A percentile compares a stretch with the other conserved stretches of the same genome.
Evolutionary conservation across 1,284 basidiomycete genomes (phyloP).

Genomic region (Inonotus obliquus): DNA sequence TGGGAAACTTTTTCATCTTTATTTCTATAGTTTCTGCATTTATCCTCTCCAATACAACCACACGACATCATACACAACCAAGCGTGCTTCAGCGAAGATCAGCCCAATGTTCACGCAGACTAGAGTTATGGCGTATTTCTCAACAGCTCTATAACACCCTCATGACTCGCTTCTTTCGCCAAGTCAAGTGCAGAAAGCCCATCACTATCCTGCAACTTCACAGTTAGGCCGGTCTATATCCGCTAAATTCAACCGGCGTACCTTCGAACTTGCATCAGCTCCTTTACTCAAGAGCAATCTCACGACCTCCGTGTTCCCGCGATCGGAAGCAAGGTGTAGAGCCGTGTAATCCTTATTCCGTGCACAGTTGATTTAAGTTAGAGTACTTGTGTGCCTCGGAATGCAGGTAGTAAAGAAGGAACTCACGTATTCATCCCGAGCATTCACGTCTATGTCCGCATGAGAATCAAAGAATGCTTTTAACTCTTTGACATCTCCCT

Average conservation of each 20-base stretch:
- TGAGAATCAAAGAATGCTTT: slow-evolving; percentile 39
- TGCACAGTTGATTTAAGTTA: not conserved
- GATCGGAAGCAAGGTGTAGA: slow-evolving; percentile 80
- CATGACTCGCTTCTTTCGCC: slow-evolving; percentile 62
- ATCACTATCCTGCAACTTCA: slow-evolving; percentile 60
- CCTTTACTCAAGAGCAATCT: slow-evolving; percentile 59
- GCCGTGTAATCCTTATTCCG: slow-evolving; percentile 72
- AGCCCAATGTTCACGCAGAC: not conserved
- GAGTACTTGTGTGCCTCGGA: not conserved
- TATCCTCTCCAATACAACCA: too few relatives aligned
- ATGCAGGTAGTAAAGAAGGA: not conserved
- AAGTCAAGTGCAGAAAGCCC: slow-evolving; percentile 61
- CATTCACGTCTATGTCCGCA: slow-evolving; percentile 38
- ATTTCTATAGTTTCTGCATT: too few relatives aligned
- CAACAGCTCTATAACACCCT: slow-evolving; percentile 52
- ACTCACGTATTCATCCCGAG: slow-evolving; percentile 56
- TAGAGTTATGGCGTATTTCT: slow-evolving; percentile 18
- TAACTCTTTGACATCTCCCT: slow-evolving; percentile 48
- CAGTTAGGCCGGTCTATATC: not conserved
- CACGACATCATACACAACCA: too few relatives aligned
- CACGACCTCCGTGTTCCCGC: slow-evolving; percentile 61
- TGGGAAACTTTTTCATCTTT: too few relatives aligned
- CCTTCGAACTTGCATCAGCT: slow-evolving; percentile 61
- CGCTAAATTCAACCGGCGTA: slow-evolving; percentile 25
- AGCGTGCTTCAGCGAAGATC: too few relatives aligned